phyloP scores from a whole-genome alignment of 169 alveolate genomes.

The Miamiensis avidus region DNA sequence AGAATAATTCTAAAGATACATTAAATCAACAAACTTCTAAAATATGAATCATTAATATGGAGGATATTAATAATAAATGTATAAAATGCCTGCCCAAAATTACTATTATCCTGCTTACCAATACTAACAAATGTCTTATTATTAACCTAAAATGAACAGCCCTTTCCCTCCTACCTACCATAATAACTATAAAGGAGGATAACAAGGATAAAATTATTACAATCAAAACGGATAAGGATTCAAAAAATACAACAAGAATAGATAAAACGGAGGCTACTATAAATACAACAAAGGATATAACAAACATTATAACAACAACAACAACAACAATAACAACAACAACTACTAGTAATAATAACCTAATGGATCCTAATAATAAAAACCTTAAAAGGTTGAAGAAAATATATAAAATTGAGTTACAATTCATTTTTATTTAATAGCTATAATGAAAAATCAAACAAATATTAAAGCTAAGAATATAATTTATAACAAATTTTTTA shows the following conservation, averaged over 20 bases:
- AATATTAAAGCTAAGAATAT: too few relatives aligned
- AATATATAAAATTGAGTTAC: too few relatives aligned
- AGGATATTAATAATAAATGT: too few relatives aligned
- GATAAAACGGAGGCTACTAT: too few relatives aligned
- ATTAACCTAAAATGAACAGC: neutral
- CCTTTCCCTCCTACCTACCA: neutral
- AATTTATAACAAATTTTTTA: too few relatives aligned
- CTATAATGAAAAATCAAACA: too few relatives aligned
- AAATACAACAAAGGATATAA: too few relatives aligned
- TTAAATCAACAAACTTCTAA: neutral
- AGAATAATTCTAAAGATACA: neutral
- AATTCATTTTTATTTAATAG: too few relatives aligned
- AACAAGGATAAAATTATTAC: too few relatives aligned
- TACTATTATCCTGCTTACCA: neutral
- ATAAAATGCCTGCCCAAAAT: neutral
- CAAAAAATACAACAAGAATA: too few relatives aligned
- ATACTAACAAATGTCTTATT: too few relatives aligned
- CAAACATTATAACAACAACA: neutral
- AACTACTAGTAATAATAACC: neutral
- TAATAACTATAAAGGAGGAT: neutral
- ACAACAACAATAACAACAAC: neutral
- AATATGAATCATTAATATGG: neutral
- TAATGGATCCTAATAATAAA: neutral
- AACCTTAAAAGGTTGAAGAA: neutral
- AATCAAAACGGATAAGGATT: too few relatives aligned